These are phyloP conservation scores for Akanthomyces muscarius DNA, from an alignment of 2,329 filamentous ascomycete genomes.

Conservation along the genomic window DNA sequence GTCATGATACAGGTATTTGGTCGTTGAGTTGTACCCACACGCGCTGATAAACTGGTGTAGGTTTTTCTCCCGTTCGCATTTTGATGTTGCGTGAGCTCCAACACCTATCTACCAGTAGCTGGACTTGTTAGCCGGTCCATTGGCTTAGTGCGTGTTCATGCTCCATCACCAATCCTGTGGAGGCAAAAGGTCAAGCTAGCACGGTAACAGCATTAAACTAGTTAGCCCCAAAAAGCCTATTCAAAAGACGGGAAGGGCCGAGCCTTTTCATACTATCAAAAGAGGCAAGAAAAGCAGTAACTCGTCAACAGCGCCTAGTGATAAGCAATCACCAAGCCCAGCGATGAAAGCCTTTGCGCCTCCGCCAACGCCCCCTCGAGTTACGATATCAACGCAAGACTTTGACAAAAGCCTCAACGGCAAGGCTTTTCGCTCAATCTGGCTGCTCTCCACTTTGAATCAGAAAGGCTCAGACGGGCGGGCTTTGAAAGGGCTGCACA, in stretches of 20 bases:
- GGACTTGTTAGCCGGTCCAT: too few relatives aligned
- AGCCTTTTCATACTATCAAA: background rate
- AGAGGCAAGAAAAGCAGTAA: background rate
- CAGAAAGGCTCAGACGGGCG: background rate
- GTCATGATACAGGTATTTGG: too few relatives aligned
- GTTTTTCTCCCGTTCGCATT: background rate
- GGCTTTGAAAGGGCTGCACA: background rate
- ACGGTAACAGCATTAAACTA: background rate
- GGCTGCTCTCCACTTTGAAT: background rate
- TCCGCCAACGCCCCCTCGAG: too few relatives aligned
- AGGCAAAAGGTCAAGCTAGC: background rate
- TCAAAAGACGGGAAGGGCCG: conserved; percentile 10
- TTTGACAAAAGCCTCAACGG: background rate
- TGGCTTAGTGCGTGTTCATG: background rate
- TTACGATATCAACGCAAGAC: too few relatives aligned
- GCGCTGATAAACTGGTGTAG: background rate
- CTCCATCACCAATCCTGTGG: background rate
- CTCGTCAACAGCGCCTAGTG: background rate
- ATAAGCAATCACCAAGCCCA: too few relatives aligned
- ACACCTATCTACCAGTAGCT: too few relatives aligned
- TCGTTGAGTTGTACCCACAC: background rate
- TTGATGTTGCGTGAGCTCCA: background rate
- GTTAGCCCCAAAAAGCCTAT: background rate
- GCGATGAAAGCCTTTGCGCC: too few relatives aligned
- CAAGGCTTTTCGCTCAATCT: background rate